Evolutionary conservation across 1,139 yeast genomes (phyloP), one percentile per base, ranked within the genome.

Genomic region (Pichia sp.): DNA sequence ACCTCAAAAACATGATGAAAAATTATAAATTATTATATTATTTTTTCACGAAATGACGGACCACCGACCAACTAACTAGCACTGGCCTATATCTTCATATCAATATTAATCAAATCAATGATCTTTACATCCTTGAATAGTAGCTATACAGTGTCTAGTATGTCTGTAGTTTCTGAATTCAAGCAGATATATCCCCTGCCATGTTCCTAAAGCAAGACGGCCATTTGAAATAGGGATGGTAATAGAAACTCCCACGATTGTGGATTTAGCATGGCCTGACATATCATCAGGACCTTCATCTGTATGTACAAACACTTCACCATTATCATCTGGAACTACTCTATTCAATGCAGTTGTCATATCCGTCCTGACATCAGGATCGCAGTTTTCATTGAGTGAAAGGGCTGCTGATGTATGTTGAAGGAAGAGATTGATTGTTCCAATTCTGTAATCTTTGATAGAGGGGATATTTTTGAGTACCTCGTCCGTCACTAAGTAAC

Each of bases 231-330:
- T 83, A 2, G 95, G 95, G 40, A 85, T 76, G 12, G 75, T 69
- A 36, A 85, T 66, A 11, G 78, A 72, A 3, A 78, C 82, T 26
- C 95, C 94, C 10, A 83, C 73, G 40, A 82, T 50, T 1, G 80
- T 66, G 31, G 84, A 72, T 57, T 83, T 80, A 46, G 81, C 78
- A 61, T 85, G 95, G 0, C 89, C 86, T 1, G 92, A 87, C 87
- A 83, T 82, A 60, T 85, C 94, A 60, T 85, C 92, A 2, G 84
- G 76, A 1, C 86, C 95, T 62, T 85, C 95, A 48, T 81, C 90
- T 1, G 71, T 74, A 58, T 84, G 92, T 32, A 49, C 29, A 36
- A 76, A 65, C 52, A 81, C 80, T 55, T 79, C 80, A 39, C 69
- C 69, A 47, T 73, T 77, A 40, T 82, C 81, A 58, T 84, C 92